Conservation (phyloP, 1,139 yeast species). For the Pneumocystis jirovecii region DNA sequence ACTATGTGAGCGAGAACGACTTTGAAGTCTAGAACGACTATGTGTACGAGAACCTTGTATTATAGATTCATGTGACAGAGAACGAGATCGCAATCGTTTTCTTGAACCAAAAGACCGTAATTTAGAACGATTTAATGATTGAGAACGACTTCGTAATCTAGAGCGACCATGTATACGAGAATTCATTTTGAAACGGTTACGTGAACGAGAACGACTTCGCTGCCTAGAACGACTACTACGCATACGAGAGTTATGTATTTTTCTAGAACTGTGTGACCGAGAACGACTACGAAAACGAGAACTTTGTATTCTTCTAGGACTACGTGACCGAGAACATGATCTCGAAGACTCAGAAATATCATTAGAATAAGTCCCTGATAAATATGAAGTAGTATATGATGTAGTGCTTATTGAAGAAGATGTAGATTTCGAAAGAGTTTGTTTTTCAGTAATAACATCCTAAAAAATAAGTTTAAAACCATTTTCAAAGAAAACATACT, state of each 20-base stretch:
- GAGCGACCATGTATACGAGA: not conserved
- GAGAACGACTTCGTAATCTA: not conserved
- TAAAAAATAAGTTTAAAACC: not conserved
- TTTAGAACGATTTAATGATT: not conserved
- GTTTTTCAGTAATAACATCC: not conserved
- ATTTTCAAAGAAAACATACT: not conserved
- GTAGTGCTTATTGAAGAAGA: not conserved
- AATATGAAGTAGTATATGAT: not conserved
- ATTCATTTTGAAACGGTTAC: not conserved
- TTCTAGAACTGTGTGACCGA: not conserved
- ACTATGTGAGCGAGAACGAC: not conserved
- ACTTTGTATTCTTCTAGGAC: not conserved
- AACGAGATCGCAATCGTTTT: not conserved
- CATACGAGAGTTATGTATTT: not conserved
- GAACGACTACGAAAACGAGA: not conserved
- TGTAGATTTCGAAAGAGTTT: not conserved
- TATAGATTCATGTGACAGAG: not conserved
- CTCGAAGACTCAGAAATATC: not conserved
- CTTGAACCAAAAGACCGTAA: no score
- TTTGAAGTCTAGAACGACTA: not conserved
- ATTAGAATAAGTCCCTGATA: not conserved
- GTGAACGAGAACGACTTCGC: not conserved
- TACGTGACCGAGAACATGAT: not conserved
- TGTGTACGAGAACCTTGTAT: not conserved
- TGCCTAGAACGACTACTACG: not conserved